Evolutionary conservation across 2,329 filamentous ascomycete species (phyloP).

Genomic region (Sporothrix pseudoabietina): DNA sequence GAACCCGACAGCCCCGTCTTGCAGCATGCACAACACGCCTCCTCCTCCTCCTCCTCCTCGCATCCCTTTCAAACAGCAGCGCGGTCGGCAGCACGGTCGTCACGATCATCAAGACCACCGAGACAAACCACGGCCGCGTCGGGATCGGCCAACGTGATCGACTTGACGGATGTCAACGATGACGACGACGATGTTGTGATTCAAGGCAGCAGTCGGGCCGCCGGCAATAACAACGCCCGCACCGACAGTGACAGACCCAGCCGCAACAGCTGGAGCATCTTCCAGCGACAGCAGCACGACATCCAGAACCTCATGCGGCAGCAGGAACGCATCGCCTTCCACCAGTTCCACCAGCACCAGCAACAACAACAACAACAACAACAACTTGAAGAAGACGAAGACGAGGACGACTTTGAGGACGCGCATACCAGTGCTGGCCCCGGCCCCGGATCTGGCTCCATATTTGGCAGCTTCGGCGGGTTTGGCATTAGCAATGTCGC

Average conservation of each 20-base stretch:
- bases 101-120: background rate
- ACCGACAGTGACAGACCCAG: background rate
- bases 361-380: background rate
- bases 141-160: conserved; percentile 5
- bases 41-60: background rate
- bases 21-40: conserved; percentile 11
- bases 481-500: background rate
- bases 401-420: too few species aligned
- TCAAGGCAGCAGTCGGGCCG: background rate
- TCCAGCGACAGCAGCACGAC: background rate
- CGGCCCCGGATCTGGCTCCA: background rate
- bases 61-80: background rate
- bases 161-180: conserved; percentile 24
- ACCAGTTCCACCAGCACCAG: background rate
- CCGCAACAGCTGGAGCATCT: background rate
- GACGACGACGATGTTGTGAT: background rate
- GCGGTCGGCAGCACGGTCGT: background rate
- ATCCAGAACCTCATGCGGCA: background rate
- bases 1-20: conserved; percentile 52
- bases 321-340: background rate
- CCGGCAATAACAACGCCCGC: background rate
- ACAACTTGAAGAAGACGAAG: background rate
- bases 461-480: background rate
- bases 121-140: background rate
- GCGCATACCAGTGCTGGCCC: background rate